Conservation (phyloP, 352 stramenopile genomes). For the Nothophytophthora sp. region DNA sequence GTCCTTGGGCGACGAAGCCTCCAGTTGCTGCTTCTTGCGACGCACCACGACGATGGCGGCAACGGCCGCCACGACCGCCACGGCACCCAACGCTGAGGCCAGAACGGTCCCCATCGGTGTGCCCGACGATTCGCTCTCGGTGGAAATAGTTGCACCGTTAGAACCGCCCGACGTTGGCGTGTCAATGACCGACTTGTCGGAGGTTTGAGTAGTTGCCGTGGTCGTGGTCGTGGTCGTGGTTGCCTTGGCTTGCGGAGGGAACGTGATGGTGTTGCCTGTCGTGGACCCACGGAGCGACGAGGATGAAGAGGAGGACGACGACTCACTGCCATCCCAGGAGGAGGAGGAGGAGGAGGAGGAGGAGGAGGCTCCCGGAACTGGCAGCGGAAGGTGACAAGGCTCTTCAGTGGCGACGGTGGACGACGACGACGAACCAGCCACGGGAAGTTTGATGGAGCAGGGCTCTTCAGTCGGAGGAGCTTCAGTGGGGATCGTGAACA, state of each 20-base stretch:
- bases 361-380: too few relatives aligned
- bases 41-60: too few relatives aligned
- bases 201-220: slow-evolving; percentile 2
- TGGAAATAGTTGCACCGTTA: background rate
- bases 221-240: slow-evolving; percentile 13
- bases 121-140: too few relatives aligned
- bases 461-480: slow-evolving; percentile 1
- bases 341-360: slow-evolving; percentile 11
- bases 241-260: slow-evolving; percentile 1
- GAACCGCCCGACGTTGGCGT: background rate
- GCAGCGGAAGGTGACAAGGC: too few relatives aligned
- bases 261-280: slow-evolving; percentile 16
- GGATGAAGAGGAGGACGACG: slow-evolving; percentile 6
- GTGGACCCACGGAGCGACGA: slow-evolving; percentile 5
- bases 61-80: too few relatives aligned
- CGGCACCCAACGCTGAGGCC: too few relatives aligned
- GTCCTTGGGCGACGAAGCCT: too few relatives aligned
- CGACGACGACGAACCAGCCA: background rate
- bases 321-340: slow-evolving; percentile 3
- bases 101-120: too few relatives aligned
- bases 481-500: slow-evolving; percentile 10
- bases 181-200: background rate
- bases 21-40: too few relatives aligned
- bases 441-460: background rate
- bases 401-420: background rate